A percentile compares a stretch with the other conserved stretches of the same genome.
Conservation (phyloP, 495 filamentous ascomycete species). For the Aspergillus nidulans region DNA sequence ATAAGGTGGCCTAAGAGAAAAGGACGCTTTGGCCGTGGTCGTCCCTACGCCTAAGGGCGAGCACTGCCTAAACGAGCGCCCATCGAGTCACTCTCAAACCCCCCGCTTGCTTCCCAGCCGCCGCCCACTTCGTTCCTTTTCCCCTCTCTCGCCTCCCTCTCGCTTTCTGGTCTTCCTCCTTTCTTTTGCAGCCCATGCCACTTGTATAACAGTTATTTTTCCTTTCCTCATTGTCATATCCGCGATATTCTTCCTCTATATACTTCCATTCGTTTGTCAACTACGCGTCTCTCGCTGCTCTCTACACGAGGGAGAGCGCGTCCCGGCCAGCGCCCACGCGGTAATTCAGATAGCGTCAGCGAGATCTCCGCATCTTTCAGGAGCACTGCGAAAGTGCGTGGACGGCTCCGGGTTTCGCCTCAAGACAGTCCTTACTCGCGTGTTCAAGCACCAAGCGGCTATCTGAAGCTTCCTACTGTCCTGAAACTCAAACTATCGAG, state of each 20-base stretch:
- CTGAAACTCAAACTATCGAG: constrained; percentile 30
- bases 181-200: constrained; percentile 29
- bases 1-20: background rate
- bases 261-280: constrained; percentile 21
- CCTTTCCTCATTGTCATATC: constrained; percentile 18
- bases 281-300: constrained; percentile 12
- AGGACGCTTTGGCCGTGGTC: background rate
- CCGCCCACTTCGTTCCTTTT: constrained; percentile 22
- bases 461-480: constrained; percentile 15
- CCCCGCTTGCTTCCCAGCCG: constrained; percentile 25
- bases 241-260: constrained; percentile 7
- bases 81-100: constrained; percentile 2
- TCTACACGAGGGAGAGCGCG: constrained; percentile 14
- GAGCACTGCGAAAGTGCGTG: constrained; percentile 13
- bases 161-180: constrained; percentile 27
- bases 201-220: constrained; percentile 39
- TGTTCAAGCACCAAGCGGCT: background rate
- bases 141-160: constrained; percentile 26
- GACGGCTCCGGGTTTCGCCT: constrained; percentile 23
- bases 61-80: constrained; percentile 11
- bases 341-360: constrained; percentile 17
- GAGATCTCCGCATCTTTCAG: constrained; percentile 26
- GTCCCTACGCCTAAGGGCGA: background rate
- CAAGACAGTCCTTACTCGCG: constrained; percentile 16
- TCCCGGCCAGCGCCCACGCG: constrained; percentile 12